Conservation (phyloP, 2,329 filamentous ascomycete species). For the Claviceps capensis region DNA sequence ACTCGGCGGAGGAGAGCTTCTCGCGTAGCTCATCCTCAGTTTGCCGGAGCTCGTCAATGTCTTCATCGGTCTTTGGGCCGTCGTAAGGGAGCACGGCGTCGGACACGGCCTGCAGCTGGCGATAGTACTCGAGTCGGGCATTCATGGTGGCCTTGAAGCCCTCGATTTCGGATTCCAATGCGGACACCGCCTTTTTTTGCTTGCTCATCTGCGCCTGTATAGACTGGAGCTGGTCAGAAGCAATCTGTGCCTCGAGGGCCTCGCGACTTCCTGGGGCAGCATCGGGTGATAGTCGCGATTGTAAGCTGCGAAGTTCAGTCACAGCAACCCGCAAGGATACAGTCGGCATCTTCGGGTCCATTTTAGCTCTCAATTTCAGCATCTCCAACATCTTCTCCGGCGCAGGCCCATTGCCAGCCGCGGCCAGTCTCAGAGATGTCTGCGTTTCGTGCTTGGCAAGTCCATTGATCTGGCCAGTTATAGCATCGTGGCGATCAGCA, state of each 20-base stretch:
- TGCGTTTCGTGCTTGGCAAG: conserved; percentile 62
- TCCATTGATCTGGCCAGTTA: conserved; percentile 65
- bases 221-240: conserved; percentile 46
- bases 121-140: conserved; percentile 74
- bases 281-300: conserved; percentile 25
- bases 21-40: conserved; percentile 30
- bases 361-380: conserved; percentile 28
- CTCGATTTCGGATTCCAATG: conserved; percentile 57
- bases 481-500: conserved; percentile 62
- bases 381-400: conserved; percentile 48
- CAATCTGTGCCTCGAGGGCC: conserved; percentile 50
- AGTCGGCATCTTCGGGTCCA: conserved; percentile 35
- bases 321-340: conserved; percentile 60
- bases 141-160: conserved; percentile 72
- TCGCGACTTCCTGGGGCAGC: conserved; percentile 32
- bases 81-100: conserved; percentile 71
- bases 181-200: conserved; percentile 34
- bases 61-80: conserved; percentile 40
- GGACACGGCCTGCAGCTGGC: conserved; percentile 79
- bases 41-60: conserved; percentile 20
- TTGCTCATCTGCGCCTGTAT: conserved; percentile 39
- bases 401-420: conserved; percentile 52
- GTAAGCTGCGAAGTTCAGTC: conserved; percentile 53
- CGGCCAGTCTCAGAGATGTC: conserved; percentile 45
- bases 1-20: conserved; percentile 48